phyloP scores from a whole-genome alignment of 306 rosid species.

The Inga laurina region DNA sequence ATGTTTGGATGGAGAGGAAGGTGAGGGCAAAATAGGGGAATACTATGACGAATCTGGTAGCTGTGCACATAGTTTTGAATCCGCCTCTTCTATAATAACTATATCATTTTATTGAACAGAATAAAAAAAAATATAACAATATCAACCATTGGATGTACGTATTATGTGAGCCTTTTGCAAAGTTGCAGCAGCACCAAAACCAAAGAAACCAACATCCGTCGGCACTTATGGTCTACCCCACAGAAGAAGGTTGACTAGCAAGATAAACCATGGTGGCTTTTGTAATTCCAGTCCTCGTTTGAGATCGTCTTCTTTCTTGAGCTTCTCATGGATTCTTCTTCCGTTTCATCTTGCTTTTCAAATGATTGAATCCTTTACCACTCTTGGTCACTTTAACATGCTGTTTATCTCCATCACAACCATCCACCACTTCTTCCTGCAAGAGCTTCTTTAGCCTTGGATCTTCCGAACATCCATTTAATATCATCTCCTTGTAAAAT shows the following conservation, averaged over 20 bases:
- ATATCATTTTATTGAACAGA: too few relatives aligned
- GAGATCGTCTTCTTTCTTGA: constrained; percentile 24
- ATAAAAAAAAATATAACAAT: too few relatives aligned
- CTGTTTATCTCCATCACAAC: constrained; percentile 31
- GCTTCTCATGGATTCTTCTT: constrained; percentile 24
- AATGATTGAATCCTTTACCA: constrained; percentile 27
- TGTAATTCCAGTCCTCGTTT: constrained; percentile 17
- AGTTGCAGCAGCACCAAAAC: too few relatives aligned
- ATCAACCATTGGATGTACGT: too few relatives aligned
- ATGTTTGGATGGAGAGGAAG: too few relatives aligned
- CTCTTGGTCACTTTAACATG: constrained; percentile 33
- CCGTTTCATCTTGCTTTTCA: constrained; percentile 37
- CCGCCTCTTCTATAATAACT: too few relatives aligned
- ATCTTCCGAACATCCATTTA: constrained; percentile 59
- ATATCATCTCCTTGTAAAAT: constrained; percentile 63
- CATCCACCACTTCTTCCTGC: constrained; percentile 43
- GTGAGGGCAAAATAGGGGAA: too few relatives aligned
- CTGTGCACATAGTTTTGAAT: too few relatives aligned
- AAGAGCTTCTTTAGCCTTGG: constrained; percentile 66
- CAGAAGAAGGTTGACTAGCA: constrained; percentile 9
- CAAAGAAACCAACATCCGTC: too few relatives aligned
- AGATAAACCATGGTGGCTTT: not conserved
- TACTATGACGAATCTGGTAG: too few relatives aligned
- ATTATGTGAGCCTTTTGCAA: too few relatives aligned
- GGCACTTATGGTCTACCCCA: not conserved